Evolutionary conservation across 23 red algal species (phyloP).

Genomic region (Agarophyton chilense): DNA sequence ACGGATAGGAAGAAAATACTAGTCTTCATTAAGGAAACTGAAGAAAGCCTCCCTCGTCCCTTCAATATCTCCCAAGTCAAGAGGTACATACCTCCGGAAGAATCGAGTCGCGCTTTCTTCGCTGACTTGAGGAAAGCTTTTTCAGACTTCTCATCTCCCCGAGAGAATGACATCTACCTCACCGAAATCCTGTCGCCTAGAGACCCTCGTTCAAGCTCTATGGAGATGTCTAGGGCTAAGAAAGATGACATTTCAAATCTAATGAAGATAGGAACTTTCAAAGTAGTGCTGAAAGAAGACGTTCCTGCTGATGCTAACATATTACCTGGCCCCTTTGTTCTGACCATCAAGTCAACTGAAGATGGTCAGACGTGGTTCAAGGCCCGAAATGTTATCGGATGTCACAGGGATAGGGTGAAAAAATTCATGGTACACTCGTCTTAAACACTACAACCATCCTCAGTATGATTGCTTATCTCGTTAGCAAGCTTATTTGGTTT

Average conservation of each 20-base stretch:
- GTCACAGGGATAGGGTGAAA: too few species aligned
- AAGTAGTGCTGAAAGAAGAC: not conserved
- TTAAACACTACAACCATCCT: too few species aligned
- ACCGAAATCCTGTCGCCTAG: not conserved
- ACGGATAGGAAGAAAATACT: conserved; percentile 8
- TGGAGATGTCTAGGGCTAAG: not conserved
- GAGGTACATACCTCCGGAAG: not conserved
- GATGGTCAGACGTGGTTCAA: not conserved
- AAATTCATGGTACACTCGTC: too few species aligned
- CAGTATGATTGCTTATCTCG: too few species aligned
- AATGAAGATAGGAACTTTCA: not conserved
- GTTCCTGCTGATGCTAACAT: not conserved
- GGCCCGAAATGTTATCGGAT: not conserved
- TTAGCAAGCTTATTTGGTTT: too few species aligned
- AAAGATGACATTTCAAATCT: not conserved
- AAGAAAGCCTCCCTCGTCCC: not conserved
- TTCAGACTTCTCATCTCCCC: not conserved
- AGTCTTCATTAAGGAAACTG: conserved; percentile 3
- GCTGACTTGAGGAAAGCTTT: not conserved
- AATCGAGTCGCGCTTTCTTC: not conserved
- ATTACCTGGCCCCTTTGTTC: not conserved
- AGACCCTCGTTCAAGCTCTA: not conserved
- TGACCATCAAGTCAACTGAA: not conserved
- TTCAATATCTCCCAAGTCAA: conserved; percentile 28
- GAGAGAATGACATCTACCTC: not conserved